phyloP scores from a whole-genome alignment of 1,284 basidiomycete genomes.

The Sporisorium reilianum region DNA sequence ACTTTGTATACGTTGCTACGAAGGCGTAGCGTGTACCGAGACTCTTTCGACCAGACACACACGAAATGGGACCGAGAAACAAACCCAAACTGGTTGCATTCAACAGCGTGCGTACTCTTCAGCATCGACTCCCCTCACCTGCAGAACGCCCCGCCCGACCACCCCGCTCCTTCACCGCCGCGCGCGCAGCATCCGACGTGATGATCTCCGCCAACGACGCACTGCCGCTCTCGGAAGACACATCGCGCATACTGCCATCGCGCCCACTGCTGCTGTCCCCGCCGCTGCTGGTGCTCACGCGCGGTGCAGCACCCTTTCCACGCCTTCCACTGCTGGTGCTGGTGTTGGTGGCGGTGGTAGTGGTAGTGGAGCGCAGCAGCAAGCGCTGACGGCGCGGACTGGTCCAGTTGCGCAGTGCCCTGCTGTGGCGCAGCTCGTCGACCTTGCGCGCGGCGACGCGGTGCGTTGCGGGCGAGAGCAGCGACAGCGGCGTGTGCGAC shows the following conservation, averaged over 20 bases:
- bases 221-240: neutral
- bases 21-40: neutral
- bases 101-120: too few species aligned
- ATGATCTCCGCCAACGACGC: slow-evolving; percentile 5
- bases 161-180: neutral
- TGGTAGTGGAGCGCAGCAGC: too few species aligned
- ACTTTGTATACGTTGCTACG: slow-evolving; percentile 63
- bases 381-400: slow-evolving; percentile 20
- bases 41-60: neutral
- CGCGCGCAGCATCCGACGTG: neutral
- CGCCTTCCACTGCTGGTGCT: neutral
- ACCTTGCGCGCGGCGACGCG: slow-evolving; percentile 22
- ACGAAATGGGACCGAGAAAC: too few species aligned
- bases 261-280: neutral
- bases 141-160: too few species aligned
- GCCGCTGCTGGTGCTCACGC: neutral
- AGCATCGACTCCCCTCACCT: too few species aligned
- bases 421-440: slow-evolving; percentile 25
- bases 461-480: slow-evolving; percentile 45
- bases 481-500: slow-evolving; percentile 42
- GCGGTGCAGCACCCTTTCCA: neutral
- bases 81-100: too few species aligned
- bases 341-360: too few species aligned
- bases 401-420: slow-evolving; percentile 28
- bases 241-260: neutral